These are phyloP conservation scores for Diaporthe sp. DNA, from an alignment of 2,329 filamentous ascomycete genomes.

Conservation along the genomic window DNA sequence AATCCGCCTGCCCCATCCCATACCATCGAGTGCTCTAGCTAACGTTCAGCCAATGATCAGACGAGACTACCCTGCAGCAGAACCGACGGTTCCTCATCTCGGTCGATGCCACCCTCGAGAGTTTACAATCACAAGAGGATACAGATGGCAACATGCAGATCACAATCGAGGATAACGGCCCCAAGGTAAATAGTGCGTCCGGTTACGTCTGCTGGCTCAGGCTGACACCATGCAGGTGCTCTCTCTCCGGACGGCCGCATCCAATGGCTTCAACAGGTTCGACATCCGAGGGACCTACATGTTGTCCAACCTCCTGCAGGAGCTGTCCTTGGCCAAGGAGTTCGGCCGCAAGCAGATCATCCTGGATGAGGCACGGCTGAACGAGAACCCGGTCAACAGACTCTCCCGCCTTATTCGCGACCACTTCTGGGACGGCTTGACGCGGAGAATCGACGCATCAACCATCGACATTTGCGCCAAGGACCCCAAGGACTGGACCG, in stretches of 20 bases:
- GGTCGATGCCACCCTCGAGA: conserved; percentile 86
- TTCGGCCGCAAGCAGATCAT: conserved; percentile 91
- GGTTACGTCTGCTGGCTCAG: not conserved
- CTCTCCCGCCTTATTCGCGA: conserved; percentile 88
- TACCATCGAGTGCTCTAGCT: conserved; percentile 22
- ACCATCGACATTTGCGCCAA: conserved; percentile 87
- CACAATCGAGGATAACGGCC: conserved; percentile 94
- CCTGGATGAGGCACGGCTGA: conserved; percentile 90
- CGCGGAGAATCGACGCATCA: conserved; percentile 88
- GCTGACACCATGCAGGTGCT: conserved; percentile 70
- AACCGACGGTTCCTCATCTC: conserved; percentile 86
- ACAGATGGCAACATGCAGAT: conserved; percentile 97
- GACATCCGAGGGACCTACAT: conserved; percentile 97
- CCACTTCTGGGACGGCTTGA: conserved; percentile 94
- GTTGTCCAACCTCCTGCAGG: conserved; percentile 95
- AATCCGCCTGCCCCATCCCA: not conserved
- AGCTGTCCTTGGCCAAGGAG: conserved; percentile 92
- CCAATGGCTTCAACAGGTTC: conserved; percentile 87
- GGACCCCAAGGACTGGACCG: conserved; percentile 97
- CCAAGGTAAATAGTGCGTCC: conserved; percentile 73
- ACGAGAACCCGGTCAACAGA: conserved; percentile 94
- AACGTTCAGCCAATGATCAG: conserved; percentile 59
- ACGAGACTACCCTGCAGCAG: conserved; percentile 78
- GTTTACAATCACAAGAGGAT: conserved; percentile 87
- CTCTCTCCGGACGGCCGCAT: conserved; percentile 85